Percentiles rank a stretch among this genome's conserved stretches.
Evolutionary conservation across 257 asterid genomes (phyloP).

Genomic region (Solanum etuberosum): DNA sequence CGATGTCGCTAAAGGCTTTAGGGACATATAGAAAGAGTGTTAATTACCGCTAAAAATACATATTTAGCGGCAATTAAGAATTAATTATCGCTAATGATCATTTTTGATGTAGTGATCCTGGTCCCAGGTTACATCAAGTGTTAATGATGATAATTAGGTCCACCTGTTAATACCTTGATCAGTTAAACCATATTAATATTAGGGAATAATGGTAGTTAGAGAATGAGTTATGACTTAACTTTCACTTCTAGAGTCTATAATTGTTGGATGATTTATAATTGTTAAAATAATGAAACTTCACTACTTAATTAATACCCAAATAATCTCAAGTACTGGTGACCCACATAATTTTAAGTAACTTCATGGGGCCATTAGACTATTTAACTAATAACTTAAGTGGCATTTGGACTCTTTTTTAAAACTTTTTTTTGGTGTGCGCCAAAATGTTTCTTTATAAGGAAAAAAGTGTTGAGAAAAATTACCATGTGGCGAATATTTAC

Average conservation of each 20-base stretch:
- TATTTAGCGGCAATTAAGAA: too few species aligned
- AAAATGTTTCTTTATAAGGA: not conserved
- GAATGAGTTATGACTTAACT: not conserved
- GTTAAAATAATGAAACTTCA: not conserved
- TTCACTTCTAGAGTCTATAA: not conserved
- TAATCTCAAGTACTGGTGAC: not conserved
- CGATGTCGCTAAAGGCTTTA: too few species aligned
- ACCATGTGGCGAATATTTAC: fast-evolving
- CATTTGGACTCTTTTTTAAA: not conserved
- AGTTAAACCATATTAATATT: not conserved
- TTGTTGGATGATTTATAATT: not conserved
- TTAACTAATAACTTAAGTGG: not conserved
- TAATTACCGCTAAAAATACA: too few species aligned
- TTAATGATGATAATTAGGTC: not conserved
- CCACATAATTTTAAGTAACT: not conserved
- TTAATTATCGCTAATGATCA: too few species aligned
- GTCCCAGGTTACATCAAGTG: not conserved
- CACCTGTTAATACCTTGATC: not conserved
- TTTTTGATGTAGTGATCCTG: too few species aligned
- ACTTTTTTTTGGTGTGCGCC: not conserved
- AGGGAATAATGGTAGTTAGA: not conserved
- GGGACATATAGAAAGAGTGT: too few species aligned
- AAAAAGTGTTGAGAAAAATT: not conserved
- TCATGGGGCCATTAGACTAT: not conserved
- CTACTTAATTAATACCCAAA: not conserved